Conservation (phyloP, 305 asterid genomes). For the Rubia occidens region DNA sequence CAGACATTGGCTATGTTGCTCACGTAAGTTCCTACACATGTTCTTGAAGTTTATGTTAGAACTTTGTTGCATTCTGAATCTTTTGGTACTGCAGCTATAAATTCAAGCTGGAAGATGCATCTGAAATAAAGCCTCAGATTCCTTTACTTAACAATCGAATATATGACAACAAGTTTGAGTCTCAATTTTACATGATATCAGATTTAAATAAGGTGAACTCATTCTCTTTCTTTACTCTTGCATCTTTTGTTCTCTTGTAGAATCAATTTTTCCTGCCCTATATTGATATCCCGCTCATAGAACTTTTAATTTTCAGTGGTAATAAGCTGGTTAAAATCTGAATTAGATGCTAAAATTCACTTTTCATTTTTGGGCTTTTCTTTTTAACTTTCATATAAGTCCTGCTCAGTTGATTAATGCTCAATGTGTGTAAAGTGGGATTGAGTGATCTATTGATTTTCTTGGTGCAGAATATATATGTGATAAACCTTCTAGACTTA, state of each 20-base stretch:
- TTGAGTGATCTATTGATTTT: background rate
- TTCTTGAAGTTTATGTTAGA: background rate
- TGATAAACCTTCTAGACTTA: background rate
- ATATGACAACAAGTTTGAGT: conserved; percentile 90
- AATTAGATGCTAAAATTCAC: background rate
- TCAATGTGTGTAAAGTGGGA: background rate
- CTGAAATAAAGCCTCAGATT: conserved; percentile 78
- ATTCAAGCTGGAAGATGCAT: conserved; percentile 78
- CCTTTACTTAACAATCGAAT: conserved; percentile 90
- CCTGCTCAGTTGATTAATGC: too few species aligned
- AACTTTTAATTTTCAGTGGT: too few species aligned
- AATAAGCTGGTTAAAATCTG: too few species aligned
- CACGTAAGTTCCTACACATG: conserved; percentile 49
- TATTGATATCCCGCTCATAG: background rate
- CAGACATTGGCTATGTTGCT: conserved; percentile 68
- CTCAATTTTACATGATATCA: conserved; percentile 95
- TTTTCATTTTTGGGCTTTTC: too few species aligned
- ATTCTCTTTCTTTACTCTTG: background rate
- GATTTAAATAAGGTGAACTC: conserved; percentile 72
- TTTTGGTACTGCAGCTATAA: conserved; percentile 65
- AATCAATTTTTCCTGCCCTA: background rate
- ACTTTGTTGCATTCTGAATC: conserved; percentile 14
- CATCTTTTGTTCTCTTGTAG: background rate
- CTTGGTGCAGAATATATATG: background rate
- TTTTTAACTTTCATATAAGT: too few species aligned